Evolutionary conservation across 768 basidiomycete species (phyloP).

Genomic region (Gloeophyllum trabeum): DNA sequence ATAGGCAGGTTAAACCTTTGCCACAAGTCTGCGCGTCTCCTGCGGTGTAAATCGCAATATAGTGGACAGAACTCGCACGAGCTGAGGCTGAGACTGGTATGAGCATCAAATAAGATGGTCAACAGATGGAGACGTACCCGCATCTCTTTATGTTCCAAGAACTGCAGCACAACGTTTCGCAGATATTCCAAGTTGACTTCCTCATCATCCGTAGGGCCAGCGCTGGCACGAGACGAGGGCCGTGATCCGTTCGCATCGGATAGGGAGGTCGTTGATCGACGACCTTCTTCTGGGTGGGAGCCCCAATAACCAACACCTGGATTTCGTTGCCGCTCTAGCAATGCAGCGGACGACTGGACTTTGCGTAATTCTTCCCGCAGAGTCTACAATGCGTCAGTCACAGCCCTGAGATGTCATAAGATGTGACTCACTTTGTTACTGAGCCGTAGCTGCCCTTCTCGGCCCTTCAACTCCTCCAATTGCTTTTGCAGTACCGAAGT

Average conservation of each 20-base stretch:
- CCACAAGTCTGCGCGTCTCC: constrained; percentile 79
- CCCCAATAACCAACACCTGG: constrained; percentile 93
- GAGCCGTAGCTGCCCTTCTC: constrained; percentile 58
- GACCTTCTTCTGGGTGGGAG: constrained; percentile 25
- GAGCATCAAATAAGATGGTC: constrained; percentile 4
- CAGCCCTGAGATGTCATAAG: constrained; percentile 1
- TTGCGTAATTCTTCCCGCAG: constrained; percentile 92
- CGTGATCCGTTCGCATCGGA: constrained; percentile 17
- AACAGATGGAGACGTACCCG: constrained; percentile 42
- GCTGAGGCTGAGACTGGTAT: constrained; percentile 56
- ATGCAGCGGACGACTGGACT: constrained; percentile 84
- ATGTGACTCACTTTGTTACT: constrained; percentile 60
- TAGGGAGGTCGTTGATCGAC: constrained; percentile 25
- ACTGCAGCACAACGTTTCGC: constrained; percentile 92
- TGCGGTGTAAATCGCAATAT: constrained; percentile 93
- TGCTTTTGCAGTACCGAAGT: constrained; percentile 47
- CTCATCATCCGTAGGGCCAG: constrained; percentile 49
- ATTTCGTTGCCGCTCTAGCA: constrained; percentile 84
- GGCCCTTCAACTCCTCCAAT: constrained; percentile 60
- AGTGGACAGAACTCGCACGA: constrained; percentile 85
- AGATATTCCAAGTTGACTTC: constrained; percentile 95
- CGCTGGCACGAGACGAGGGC: constrained; percentile 19
- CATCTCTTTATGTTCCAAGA: constrained; percentile 98
- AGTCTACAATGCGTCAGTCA: constrained; percentile 33
- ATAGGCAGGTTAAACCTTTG: constrained; percentile 49